Evolutionary conservation across 208 protist genomes (phyloP).

Genomic region (Herpetomonas samuelpessoai): DNA sequence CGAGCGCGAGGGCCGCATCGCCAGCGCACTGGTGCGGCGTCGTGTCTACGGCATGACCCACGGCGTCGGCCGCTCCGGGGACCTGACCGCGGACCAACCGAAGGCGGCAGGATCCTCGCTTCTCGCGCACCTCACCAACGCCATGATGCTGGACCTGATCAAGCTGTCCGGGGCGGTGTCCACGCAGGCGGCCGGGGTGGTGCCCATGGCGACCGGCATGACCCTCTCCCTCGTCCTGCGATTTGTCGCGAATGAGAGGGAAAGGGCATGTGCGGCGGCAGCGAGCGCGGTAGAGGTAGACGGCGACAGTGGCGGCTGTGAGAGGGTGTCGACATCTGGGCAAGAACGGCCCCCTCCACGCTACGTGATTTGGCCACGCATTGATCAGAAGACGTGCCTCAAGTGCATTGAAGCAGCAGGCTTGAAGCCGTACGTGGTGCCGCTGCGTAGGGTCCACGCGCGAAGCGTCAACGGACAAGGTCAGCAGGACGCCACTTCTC

Average conservation of each 20-base stretch:
- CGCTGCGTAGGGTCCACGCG: slow-evolving; percentile 25
- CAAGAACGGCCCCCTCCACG: slow-evolving; percentile 8
- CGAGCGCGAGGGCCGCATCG: slow-evolving; percentile 95
- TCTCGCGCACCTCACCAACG: slow-evolving; percentile 88
- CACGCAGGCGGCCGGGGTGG: slow-evolving; percentile 62
- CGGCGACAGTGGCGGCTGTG: background rate
- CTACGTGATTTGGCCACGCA: slow-evolving; percentile 95
- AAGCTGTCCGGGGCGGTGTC: slow-evolving; percentile 42
- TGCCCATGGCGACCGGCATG: slow-evolving; percentile 97
- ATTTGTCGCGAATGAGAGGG: slow-evolving; percentile 37
- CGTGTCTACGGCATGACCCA: slow-evolving; percentile 92
- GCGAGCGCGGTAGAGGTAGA: background rate
- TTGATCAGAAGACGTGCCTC: slow-evolving; percentile 98
- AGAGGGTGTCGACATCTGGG: background rate
- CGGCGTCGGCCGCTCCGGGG: slow-evolving; percentile 95
- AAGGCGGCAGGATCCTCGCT: slow-evolving; percentile 98
- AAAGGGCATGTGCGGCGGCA: background rate
- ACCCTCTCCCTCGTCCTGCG: slow-evolving; percentile 82
- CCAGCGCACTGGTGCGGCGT: slow-evolving; percentile 67
- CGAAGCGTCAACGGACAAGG: slow-evolving; percentile 8
- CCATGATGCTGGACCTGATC: slow-evolving; percentile 84
- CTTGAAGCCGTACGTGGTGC: slow-evolving; percentile 50
- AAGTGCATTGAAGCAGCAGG: slow-evolving; percentile 95
- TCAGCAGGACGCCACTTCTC: no score
- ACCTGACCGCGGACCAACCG: slow-evolving; percentile 94